Percentiles rank a stretch among this genome's conserved stretches.
Conservation (phyloP, 306 rosid genomes). For the Pyrus pyrifolia region DNA sequence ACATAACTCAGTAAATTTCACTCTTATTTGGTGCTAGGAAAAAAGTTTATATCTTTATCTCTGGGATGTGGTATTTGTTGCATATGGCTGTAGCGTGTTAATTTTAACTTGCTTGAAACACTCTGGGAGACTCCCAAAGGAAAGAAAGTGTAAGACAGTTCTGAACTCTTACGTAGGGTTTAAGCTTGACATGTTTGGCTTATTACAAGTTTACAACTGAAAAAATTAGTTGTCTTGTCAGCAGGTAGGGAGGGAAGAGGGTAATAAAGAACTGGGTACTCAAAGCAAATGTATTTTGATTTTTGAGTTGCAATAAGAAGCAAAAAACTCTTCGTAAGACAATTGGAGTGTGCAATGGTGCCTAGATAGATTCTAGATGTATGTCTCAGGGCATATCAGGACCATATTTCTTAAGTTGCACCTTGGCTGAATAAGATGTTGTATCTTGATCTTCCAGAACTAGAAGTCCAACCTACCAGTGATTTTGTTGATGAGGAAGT, state of each 20-base stretch:
- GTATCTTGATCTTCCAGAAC: not conserved
- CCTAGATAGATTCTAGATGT: not conserved
- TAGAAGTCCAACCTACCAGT: not conserved
- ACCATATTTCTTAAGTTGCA: not conserved
- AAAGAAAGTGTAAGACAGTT: not conserved
- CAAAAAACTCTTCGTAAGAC: not conserved
- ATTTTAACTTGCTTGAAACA: not conserved
- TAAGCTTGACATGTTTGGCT: not conserved
- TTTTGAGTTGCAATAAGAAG: not conserved
- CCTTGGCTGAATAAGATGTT: not conserved
- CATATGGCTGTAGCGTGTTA: not conserved
- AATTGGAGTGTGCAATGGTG: not conserved
- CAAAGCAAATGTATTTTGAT: not conserved
- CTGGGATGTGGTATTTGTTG: not conserved
- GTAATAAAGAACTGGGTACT: not conserved
- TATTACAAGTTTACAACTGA: not conserved
- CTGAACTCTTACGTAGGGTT: not conserved
- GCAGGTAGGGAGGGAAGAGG: not conserved
- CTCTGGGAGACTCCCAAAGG: not conserved
- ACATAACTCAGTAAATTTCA: not conserved
- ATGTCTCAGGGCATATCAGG: not conserved
- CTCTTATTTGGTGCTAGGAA: not conserved
- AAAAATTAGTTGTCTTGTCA: not conserved
- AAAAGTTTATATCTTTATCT: not conserved
- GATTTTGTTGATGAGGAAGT: not conserved